These are phyloP conservation scores for Colletotrichum scovillei DNA, from an alignment of 2,329 filamentous ascomycete species.

Conservation along the genomic window DNA sequence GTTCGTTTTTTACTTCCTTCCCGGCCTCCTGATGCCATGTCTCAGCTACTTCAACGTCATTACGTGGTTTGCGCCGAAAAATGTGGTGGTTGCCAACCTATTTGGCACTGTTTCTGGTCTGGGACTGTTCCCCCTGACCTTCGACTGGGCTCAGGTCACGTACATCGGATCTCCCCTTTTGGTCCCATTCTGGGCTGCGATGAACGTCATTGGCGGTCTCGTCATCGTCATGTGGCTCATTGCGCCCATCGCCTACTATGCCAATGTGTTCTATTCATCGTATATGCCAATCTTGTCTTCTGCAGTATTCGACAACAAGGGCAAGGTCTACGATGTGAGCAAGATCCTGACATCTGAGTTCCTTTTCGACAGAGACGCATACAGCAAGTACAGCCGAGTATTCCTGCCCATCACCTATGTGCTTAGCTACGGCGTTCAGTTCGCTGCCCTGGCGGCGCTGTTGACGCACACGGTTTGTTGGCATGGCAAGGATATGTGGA, in stretches of 20 bases:
- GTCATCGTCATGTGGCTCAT: constrained; percentile 88
- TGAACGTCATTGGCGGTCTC: constrained; percentile 85
- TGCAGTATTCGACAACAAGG: constrained; percentile 87
- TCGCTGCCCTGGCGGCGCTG: constrained; percentile 82
- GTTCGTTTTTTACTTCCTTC: constrained; percentile 87
- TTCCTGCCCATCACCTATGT: constrained; percentile 91
- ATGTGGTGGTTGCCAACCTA: constrained; percentile 86
- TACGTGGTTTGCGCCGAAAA: constrained; percentile 89
- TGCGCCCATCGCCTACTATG: constrained; percentile 84
- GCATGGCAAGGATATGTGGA: constrained; percentile 86
- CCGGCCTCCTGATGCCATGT: constrained; percentile 83
- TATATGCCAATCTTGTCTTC: constrained; percentile 90
- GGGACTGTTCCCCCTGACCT: constrained; percentile 85
- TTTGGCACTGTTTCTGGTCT: constrained; percentile 89
- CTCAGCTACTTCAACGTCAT: constrained; percentile 90
- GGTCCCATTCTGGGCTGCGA: constrained; percentile 87
- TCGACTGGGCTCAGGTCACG: constrained; percentile 92
- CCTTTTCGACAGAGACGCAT: constrained; percentile 80
- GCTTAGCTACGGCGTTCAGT: constrained; percentile 86
- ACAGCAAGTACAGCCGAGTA: constrained; percentile 83
- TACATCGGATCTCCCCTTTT: constrained; percentile 87
- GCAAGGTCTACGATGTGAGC: constrained; percentile 82
- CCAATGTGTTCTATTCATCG: constrained; percentile 81
- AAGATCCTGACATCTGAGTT: constrained; percentile 83
- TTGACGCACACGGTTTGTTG: constrained; percentile 85